Evolutionary conservation across 2,329 filamentous ascomycete species (phyloP), one percentile per base, ranked within the genome.

Genomic region (Aspergillus sp.): DNA sequence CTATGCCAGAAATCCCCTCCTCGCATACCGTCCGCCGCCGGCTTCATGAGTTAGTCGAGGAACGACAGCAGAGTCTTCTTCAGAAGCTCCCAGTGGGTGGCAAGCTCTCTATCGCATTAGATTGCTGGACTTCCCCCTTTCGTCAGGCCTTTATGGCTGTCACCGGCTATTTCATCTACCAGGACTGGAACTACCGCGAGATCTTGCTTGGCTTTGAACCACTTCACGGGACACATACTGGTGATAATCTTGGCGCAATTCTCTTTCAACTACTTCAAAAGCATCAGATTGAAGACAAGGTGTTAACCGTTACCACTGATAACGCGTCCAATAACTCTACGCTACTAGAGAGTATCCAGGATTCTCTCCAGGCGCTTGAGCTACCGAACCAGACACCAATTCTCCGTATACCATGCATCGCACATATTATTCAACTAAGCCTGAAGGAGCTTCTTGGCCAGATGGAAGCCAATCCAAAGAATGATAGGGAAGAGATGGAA

Each of bases 371-470:
- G 52, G 2, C n/a, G 18, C 52, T 58, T 50, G 20, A 46, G 32
- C 14, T 45, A 46, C 46, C 46, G 26, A 49, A 58, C 20, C 12
- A 54, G 14, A 20, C 29, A 39, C 31, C 24, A 49, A 57, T 59
- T 56, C 54, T 56, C 14, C n/a, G 39, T 16, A 57, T 61, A 42
- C 52, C 49, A 52, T 62, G 39, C 39, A 52, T 64, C 29, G 39
- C 49, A 31, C 39, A 64, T 62, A 18, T 64, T 62, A 62, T 64
- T 49, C 42, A 64, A 45, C 55, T 61, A 7, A 62, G 51, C 31
- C 39, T 63, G 2, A 61, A 62, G 12, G 24, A 63, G 56, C 61
- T 59, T 54, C 62, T 64, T 62, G 54, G 54, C 52, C 24, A 32
- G 14, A 54, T 62, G 4, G 56, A 62, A 47, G 54, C 56, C 18